These are phyloP conservation scores for Saccharomyces uvarum DNA, from an alignment of 1,139 yeast genomes.

Conservation along the genomic window DNA sequence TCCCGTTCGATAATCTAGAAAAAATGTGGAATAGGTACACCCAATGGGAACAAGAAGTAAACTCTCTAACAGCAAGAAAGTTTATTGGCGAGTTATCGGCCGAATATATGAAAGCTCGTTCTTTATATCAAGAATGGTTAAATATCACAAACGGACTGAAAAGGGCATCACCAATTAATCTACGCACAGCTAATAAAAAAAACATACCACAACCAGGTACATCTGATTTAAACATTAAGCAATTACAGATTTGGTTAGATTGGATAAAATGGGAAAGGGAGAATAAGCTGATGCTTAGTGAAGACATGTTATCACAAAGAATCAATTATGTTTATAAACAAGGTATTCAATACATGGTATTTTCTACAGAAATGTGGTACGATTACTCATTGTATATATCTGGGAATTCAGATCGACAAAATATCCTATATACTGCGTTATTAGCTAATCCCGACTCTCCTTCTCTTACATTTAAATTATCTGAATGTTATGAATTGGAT, in stretches of 20 bases:
- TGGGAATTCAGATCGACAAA: constrained; percentile 33
- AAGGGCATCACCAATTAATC: constrained; percentile 29
- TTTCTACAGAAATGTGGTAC: constrained; percentile 82
- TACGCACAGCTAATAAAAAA: constrained; percentile 33
- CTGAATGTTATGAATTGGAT: constrained; percentile 63
- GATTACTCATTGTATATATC: constrained; percentile 40
- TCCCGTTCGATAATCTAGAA: constrained; percentile 72
- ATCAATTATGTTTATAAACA: constrained; percentile 69
- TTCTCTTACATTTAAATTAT: constrained; percentile 56
- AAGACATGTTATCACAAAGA: constrained; percentile 46
- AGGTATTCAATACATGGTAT: constrained; percentile 59
- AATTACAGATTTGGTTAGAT: constrained; percentile 51
- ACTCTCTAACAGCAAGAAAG: constrained; percentile 73
- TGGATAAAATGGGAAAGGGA: constrained; percentile 78
- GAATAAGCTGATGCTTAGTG: constrained; percentile 58
- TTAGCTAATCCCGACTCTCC: constrained; percentile 65
- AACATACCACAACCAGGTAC: constrained; percentile 34
- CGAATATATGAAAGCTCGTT: constrained; percentile 83
- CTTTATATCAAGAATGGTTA: constrained; percentile 66
- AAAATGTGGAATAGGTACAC: constrained; percentile 75
- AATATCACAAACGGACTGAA: constrained; percentile 45
- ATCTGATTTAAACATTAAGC: constrained; percentile 32
- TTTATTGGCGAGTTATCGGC: constrained; percentile 77
- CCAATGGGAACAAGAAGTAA: constrained; percentile 72
- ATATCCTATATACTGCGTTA: constrained; percentile 50